A percentile compares a stretch with the other conserved stretches of the same genome.
Evolutionary conservation across 257 asterid genomes (phyloP).

Genomic region (Nicotiana tabacum): DNA sequence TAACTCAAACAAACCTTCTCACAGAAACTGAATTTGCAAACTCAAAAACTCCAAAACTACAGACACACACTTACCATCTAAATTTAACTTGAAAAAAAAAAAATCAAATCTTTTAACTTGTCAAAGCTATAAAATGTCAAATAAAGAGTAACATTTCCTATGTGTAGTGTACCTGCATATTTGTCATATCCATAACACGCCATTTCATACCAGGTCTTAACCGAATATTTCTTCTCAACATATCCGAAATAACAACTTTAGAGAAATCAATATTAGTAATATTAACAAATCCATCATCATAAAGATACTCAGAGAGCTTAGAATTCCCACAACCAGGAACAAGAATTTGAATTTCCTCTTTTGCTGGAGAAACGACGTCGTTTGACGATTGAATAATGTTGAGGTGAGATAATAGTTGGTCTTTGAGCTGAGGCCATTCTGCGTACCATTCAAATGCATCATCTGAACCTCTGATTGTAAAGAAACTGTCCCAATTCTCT

Average conservation of each 20-base stretch:
- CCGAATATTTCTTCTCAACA: conserved; percentile 75
- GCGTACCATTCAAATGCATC: conserved; percentile 95
- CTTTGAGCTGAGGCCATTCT: conserved; percentile 69
- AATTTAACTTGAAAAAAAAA: background rate
- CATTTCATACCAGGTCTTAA: conserved; percentile 82
- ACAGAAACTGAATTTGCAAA: background rate
- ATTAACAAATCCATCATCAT: conserved; percentile 60
- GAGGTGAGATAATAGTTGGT: conserved; percentile 38
- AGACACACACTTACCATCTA: background rate
- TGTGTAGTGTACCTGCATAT: conserved; percentile 53
- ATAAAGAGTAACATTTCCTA: no score
- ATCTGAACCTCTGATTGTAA: conserved; percentile 61
- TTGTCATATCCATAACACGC: conserved; percentile 95
- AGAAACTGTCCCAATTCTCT: conserved; percentile 92
- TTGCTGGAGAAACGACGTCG: background rate
- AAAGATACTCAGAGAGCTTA: conserved; percentile 72
- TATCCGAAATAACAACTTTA: conserved; percentile 71
- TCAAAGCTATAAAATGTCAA: background rate
- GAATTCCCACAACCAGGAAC: conserved; percentile 99
- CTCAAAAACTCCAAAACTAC: background rate
- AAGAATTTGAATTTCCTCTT: conserved; percentile 39
- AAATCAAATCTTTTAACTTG: background rate
- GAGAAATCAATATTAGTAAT: conserved; percentile 89
- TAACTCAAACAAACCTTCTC: background rate
- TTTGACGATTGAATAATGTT: background rate